Base-by-base conservation (phyloP, 345 rosid genomes). In the Ceriops tagal region DNA sequence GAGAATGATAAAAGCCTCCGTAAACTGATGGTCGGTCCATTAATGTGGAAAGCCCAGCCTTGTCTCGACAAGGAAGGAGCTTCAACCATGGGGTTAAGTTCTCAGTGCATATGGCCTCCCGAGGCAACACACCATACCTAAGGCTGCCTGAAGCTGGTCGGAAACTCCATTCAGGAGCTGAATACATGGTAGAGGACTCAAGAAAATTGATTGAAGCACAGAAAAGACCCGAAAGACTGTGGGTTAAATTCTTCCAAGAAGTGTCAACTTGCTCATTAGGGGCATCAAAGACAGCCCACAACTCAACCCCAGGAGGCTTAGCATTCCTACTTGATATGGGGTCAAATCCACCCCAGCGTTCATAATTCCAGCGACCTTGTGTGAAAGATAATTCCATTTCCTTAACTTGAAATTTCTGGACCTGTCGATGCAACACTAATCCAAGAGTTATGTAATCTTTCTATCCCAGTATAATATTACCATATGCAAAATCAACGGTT, bases 71-170 rank as follows among this genome's bases (percentile, higher is more conserved):
- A 43, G 98, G 98, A 70, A 92, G 98, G 56, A 95, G 83, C 89
- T 92, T 95, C 73, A 95, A 81, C 99, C 99, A 95, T 19, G 99
- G 97, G 71, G 98, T 95, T 72, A 95, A 82, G 71, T 95, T 95
- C 86, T 95, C 99, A 4, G 99, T 95, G 81, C 97, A 95, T 63
- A 92, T 96, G 78, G 99, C 97, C 82, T 95, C 99, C 63, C 98
- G 96, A 5, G 99, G 99, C 87, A 95, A 68, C 49, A 86, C 78
- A 55, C 99, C 98, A 73, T 95, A 87, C 75, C 97, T 84, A 79
- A 95, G 64, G 65, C 83, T 84, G 52, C 87, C 91, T 20, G 83
- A 69, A 43, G 84, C 82, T 16, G 76, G 80, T 64, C 80, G 82
- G 58, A 95, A 92, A 65, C 92, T 85, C 98, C 90, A 90, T 62